These are phyloP conservation scores for Metschnikowia amazonensis DNA, from an alignment of 805 yeast species.

Conservation along the genomic window DNA sequence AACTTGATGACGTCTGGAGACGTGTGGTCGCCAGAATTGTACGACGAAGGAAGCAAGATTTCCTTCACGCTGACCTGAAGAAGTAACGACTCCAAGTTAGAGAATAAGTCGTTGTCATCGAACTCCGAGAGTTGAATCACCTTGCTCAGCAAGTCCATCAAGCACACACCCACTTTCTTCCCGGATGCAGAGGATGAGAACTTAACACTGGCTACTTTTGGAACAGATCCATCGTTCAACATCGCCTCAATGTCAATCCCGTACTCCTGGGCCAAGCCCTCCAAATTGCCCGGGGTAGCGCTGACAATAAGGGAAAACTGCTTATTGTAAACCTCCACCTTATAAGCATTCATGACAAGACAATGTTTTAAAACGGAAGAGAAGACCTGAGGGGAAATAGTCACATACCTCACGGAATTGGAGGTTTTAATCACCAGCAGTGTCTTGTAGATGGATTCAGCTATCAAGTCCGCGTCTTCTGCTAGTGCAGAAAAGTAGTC, in stretches of 20 bases:
- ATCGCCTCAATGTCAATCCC: slow-evolving; percentile 56
- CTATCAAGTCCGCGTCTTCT: slow-evolving; percentile 76
- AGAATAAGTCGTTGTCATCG: slow-evolving; percentile 79
- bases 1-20: slow-evolving; percentile 58
- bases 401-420: slow-evolving; percentile 56
- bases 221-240: slow-evolving; percentile 43
- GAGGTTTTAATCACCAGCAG: slow-evolving; percentile 69
- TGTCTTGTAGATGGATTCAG: slow-evolving; percentile 81
- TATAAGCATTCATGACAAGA: slow-evolving; percentile 65
- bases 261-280: slow-evolving; percentile 39
- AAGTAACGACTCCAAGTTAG: slow-evolving; percentile 79
- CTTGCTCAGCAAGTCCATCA: slow-evolving; percentile 67
- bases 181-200: slow-evolving; percentile 32
- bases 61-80: slow-evolving; percentile 91
- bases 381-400: slow-evolving; percentile 74
- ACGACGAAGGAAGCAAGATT: slow-evolving; percentile 54
- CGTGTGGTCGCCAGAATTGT: slow-evolving; percentile 36
- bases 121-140: slow-evolving; percentile 73
- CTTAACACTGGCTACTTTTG: slow-evolving; percentile 40
- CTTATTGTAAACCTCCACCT: slow-evolving; percentile 75
- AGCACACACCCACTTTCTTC: slow-evolving; percentile 69
- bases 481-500: slow-evolving; percentile 75
- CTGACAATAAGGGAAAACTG: slow-evolving; percentile 52
- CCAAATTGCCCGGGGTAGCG: slow-evolving; percentile 91
- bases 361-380: slow-evolving; percentile 61